phyloP scores from a whole-genome alignment of 345 rosid species.

The Viola odorata region DNA sequence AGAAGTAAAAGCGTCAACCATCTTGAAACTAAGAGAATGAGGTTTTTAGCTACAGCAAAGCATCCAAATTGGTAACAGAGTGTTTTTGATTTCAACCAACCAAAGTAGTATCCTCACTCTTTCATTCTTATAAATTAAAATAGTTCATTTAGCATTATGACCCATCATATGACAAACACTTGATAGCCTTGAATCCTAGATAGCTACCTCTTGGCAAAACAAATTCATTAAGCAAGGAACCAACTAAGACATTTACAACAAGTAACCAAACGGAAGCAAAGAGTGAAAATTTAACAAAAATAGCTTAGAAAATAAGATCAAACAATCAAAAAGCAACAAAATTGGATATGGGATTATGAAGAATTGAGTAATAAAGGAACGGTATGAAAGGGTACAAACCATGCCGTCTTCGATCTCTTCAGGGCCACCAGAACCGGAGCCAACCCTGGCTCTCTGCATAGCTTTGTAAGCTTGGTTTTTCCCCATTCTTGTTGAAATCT shows the following conservation, averaged over 20 bases:
- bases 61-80: too few species aligned
- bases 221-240: not conserved
- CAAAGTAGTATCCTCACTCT: not conserved
- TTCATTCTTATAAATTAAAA: too few species aligned
- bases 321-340: not conserved
- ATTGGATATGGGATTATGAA: not conserved
- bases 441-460: constrained; percentile 92
- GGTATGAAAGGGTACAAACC: constrained; percentile 93
- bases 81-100: not conserved
- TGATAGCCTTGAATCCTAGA: not conserved
- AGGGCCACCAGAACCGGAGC: constrained; percentile 75
- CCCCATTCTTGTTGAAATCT: constrained; percentile 54
- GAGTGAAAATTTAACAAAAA: not conserved
- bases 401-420: constrained; percentile 96
- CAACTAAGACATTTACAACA: not conserved
- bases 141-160: too few species aligned
- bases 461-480: constrained; percentile 98
- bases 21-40: too few species aligned
- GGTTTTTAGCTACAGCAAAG: not conserved
- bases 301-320: not conserved
- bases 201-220: not conserved
- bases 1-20: not conserved
- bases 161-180: not conserved
- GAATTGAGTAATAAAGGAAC: not conserved
- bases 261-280: not conserved